Evolutionary conservation across 2,329 filamentous ascomycete species (phyloP).

Genomic region (Annulohypoxylon truncatum): DNA sequence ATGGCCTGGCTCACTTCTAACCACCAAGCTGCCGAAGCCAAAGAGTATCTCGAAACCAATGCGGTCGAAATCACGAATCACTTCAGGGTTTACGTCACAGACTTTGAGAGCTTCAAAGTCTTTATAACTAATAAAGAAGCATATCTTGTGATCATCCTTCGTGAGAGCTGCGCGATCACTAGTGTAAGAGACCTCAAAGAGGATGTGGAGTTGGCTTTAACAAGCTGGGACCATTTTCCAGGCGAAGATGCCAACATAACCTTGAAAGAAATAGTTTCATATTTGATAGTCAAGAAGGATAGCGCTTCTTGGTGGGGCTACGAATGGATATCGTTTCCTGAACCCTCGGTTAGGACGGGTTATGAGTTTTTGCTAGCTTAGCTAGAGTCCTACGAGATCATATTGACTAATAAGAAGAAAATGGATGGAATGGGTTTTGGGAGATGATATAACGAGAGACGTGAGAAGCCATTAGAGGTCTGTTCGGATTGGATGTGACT

Average conservation of each 20-base stretch:
- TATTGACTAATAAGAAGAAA: too few species aligned
- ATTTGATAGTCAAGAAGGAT: not conserved
- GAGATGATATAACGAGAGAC: too few species aligned
- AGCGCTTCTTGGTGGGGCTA: not conserved
- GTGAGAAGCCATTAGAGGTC: too few species aligned
- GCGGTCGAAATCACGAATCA: not conserved
- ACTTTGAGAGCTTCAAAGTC: not conserved
- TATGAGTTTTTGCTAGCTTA: not conserved
- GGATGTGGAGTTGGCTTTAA: not conserved
- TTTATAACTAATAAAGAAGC: not conserved
- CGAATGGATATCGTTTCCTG: not conserved
- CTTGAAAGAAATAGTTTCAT: not conserved
- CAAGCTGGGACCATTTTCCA: not conserved
- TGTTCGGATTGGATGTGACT: too few species aligned
- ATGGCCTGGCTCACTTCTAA: too few species aligned
- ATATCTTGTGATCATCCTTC: not conserved
- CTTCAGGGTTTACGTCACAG: not conserved
- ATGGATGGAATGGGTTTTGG: too few species aligned
- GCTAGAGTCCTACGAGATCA: not conserved
- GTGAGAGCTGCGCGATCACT: not conserved
- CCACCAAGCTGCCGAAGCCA: too few species aligned
- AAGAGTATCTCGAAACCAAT: too few species aligned
- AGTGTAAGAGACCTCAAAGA: not conserved
- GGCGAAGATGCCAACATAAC: not conserved
- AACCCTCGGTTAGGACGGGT: not conserved